phyloP scores from a whole-genome alignment of 768 basidiomycete genomes.

The Clitopilus passeckerianus region DNA sequence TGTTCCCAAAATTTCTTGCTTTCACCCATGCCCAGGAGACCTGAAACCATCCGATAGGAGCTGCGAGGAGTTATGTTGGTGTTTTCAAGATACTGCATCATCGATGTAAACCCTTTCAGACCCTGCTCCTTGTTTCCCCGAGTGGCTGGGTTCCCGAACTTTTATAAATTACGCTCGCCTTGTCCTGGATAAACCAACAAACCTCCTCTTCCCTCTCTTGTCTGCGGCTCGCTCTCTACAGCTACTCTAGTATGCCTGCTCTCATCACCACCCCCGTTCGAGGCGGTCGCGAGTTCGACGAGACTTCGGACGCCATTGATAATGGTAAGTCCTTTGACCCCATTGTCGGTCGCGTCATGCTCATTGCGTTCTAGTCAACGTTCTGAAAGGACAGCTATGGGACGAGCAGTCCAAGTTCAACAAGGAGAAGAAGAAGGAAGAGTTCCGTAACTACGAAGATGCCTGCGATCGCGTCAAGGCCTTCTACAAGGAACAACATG shows the following conservation, averaged over 20 bases:
- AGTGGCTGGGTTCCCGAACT: not conserved
- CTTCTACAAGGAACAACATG: conserved; percentile 78
- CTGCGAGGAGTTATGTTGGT: not conserved
- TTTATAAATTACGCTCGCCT: not conserved
- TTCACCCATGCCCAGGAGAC: not conserved
- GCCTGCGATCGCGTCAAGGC: conserved; percentile 76
- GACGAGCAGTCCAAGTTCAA: conserved; percentile 55
- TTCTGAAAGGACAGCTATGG: conserved; percentile 59
- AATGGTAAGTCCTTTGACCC: conserved; percentile 25
- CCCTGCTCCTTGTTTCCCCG: not conserved
- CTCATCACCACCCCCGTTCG: conserved; percentile 13
- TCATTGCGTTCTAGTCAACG: conserved; percentile 47
- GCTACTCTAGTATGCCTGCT: not conserved
- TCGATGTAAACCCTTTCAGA: not conserved
- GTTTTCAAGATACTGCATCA: not conserved
- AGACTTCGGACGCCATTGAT: conserved; percentile 43
- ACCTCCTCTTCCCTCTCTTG: not conserved
- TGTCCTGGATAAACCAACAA: not conserved
- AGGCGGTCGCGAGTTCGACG: conserved; percentile 33
- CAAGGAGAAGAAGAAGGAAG: conserved; percentile 56
- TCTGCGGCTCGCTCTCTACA: not conserved
- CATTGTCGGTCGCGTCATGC: not conserved
- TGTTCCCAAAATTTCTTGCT: not conserved
- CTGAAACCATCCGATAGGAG: not conserved
- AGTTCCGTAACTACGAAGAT: conserved; percentile 68